phyloP scores from a whole-genome alignment of 352 stramenopile species.

The Labyrinthula sp. region DNA sequence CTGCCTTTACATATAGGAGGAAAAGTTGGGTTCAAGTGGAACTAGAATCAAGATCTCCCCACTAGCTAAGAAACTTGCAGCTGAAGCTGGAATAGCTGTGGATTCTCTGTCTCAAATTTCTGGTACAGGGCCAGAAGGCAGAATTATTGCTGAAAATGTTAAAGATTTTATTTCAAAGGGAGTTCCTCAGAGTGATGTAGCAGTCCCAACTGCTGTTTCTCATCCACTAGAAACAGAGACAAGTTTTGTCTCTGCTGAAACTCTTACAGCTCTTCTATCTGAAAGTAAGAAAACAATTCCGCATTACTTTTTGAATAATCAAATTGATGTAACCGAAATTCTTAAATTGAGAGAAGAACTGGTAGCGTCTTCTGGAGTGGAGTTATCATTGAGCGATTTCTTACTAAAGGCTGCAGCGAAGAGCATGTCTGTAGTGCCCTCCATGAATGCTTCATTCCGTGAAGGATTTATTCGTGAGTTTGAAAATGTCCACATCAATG shows the following conservation, averaged over 20 bases:
- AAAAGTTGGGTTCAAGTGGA: conserved; percentile 33
- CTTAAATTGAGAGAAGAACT: conserved; percentile 49
- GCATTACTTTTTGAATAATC: conserved; percentile 88
- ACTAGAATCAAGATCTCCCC: conserved; percentile 71
- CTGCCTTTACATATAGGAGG: not conserved
- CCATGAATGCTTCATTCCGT: conserved; percentile 52
- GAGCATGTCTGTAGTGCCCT: conserved; percentile 48
- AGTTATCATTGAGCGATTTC: conserved; percentile 52
- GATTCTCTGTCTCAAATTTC: conserved; percentile 41
- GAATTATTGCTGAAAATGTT: conserved; percentile 78
- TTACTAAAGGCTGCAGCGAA: conserved; percentile 52
- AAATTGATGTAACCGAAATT: conserved; percentile 68
- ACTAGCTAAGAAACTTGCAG: conserved; percentile 65
- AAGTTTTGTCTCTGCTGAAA: too few species aligned
- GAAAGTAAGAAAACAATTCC: conserved; percentile 77
- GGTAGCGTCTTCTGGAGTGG: conserved; percentile 45
- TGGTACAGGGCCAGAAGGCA: conserved; percentile 55
- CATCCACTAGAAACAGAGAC: too few species aligned
- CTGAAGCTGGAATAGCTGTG: conserved; percentile 36
- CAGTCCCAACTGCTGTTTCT: too few species aligned
- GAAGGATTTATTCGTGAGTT: conserved; percentile 73
- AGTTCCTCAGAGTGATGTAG: too few species aligned
- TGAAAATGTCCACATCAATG: conserved; percentile 77
- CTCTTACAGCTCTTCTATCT: conserved; percentile 57
- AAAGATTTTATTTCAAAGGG: conserved; percentile 56